Base-by-base conservation (phyloP, 83 land plant genomes). In the Picea abies region DNA sequence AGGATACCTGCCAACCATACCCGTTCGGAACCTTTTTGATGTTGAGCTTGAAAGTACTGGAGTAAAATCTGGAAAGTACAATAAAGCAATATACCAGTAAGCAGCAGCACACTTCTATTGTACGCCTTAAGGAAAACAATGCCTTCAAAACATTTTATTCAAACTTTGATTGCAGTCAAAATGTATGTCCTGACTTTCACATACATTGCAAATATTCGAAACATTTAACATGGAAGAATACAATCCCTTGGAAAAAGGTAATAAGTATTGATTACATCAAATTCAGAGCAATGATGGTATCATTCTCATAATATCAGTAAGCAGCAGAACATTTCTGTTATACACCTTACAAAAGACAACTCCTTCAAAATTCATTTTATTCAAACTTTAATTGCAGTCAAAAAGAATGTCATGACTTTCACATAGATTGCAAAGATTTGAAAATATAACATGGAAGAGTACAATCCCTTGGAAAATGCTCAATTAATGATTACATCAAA, bases 1-100 rank as follows among this genome's bases (percentile, higher is more conserved):
- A 75, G 86, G 67, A 58, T 84, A 83, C 65, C 80, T 84, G 56
- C 80, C 84, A 63, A 12, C 44, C 25, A 71, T 87, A 87, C 65
- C 25, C 68, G 79, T 85, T 62, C 76, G 61, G 11, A 66, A 81
- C 81, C 80, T 78, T 56, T 60, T 78, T 14, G 83, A 67, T 80
- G 65, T 73, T 41, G 64, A 22, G 75, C 70, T 86, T 29, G 79
- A 41, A 63, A 83, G 76, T 63, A 56, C 37, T 47, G 49, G 78
- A 80, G 79, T 39, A 72, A 76, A 5, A 82, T 87, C 89, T 85
- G 86, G 20, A 81, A 41, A 60, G 47, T 32, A 49, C 35, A 78
- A 78, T 22, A 60, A 15, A 78, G 15, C 26, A 78, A 60, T 23
- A 25, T 26, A 78, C 60, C 61, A 78, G 39, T 15, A 60, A 20